Base-by-base conservation (phyloP, 179 eudicot species). In the Sideroxylon spinosum region DNA sequence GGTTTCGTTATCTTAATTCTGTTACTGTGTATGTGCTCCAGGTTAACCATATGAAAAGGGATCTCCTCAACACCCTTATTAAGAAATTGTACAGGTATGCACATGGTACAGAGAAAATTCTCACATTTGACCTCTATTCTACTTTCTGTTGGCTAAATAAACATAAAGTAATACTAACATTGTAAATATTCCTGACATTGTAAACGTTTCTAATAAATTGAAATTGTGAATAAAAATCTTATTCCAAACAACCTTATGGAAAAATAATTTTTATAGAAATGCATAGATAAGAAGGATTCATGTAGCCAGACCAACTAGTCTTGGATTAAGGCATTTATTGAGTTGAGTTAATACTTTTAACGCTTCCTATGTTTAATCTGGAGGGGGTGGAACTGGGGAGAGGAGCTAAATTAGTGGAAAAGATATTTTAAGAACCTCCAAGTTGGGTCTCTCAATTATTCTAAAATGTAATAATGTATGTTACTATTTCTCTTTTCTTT, bases 41-140 rank as follows among this genome's bases (percentile, higher is more conserved):
- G 77, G 77, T 74, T 53, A 74, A 74, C 52, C 32, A 74, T 60
- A 74, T 55, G 7, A 74, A 74, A 74, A 60, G 77, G 77, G 68
- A 74, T 32, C 68, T 74, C 26, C 77, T 74, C 12, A 22, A 19
- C 52, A 74, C 67, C 55, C 60, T 59, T 59, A 74, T 74, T 32
- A 53, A 59, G 28, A 57, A 74, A 60, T 44, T 74, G 55, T 74
- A 74, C 68, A 60, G 77, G 77, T 74, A 59, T 74, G 68, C 49
- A 29, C 29, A 14, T 73, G 10, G 48, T 50, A 57, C 66, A 57
- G 29, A 53, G 6, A 53, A 22, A 53, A 20, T 26, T 26, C 22
- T 72, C 22, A 7, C 3, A 7, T 71, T 14, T 53, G 61, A 16
- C 10, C 20, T 28, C 37, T 50, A 10, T 26, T 72, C 23, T n/a